These are phyloP conservation scores for Pilatotrama ljubarskyi DNA, from an alignment of 768 basidiomycete genomes.

Conservation along the genomic window DNA sequence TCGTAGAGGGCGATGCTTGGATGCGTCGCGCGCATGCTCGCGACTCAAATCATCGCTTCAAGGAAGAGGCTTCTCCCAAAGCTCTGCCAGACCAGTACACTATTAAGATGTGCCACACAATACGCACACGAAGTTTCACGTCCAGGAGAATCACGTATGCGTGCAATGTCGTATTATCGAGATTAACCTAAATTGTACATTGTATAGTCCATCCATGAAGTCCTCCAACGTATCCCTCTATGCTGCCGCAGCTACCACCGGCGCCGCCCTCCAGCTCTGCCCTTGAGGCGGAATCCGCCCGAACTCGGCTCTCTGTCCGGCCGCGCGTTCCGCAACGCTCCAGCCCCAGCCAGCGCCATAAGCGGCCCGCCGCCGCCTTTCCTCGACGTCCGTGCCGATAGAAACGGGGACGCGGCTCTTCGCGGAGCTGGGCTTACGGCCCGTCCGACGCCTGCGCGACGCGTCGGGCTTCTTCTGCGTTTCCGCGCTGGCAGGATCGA, in stretches of 20 bases:
- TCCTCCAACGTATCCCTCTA: no score
- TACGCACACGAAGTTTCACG: no score
- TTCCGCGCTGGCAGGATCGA: neutral
- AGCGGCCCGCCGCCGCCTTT: slow-evolving; percentile 14
- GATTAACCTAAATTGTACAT: no score
- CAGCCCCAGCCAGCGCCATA: slow-evolving; percentile 22
- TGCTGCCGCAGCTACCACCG: neutral
- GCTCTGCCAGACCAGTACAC: no score
- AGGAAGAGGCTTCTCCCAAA: no score
- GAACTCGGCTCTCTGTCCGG: slow-evolving; percentile 2
- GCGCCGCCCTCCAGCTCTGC: neutral
- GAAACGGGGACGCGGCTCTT: slow-evolving; percentile 9
- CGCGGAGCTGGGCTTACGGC: slow-evolving; percentile 14
- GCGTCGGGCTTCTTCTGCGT: slow-evolving; percentile 1
- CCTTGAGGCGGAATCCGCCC: neutral
- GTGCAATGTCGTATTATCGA: no score
- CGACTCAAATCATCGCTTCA: no score
- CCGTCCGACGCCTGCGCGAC: slow-evolving; percentile 22
- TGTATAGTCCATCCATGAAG: neutral
- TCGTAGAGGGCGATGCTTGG: no score
- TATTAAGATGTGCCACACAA: no score
- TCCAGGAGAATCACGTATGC: no score
- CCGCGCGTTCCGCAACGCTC: slow-evolving; percentile 5
- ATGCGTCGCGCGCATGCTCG: no score
- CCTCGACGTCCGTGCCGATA: slow-evolving; percentile 19